Evolutionary conservation across 352 stramenopile genomes (phyloP), one percentile per base, ranked within the genome.

Genomic region (Pythium aristosporum): DNA sequence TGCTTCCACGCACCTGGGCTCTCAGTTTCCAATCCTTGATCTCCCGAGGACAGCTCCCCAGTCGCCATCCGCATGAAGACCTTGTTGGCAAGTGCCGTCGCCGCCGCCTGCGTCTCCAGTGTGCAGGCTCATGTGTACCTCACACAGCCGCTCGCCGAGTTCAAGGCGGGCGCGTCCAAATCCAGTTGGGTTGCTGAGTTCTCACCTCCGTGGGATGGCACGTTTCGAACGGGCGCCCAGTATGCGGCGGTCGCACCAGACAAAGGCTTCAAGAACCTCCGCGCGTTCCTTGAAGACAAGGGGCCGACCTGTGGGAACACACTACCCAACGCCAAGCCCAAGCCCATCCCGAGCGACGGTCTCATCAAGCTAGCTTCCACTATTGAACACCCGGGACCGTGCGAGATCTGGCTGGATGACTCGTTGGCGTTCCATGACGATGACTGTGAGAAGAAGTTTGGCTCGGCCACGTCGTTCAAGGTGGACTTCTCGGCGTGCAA

Each of bases 201-300:
- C 50, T 11, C 16, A 12, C 59, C 59, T 28, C 59, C 59, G 42
- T 66, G 59, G 59, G 28, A 25, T 28, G 59, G 59, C 50, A 52
- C 30, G 18, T 66, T 66, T 41, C 59, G 60, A 50, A 66, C 59
- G 6, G 59, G 59, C 30, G 49, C 59, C 4, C 49, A 66, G 50
- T 66, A 66, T 32, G 59, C 59, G 28, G 59, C 59, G 18, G 59
- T 28, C 39, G 59, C 59, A 2, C 8, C 8, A 1, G 49, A 5
- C 16, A 65, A 58, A 50, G 58, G 58, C 25, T 46, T 37, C 49
- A 53, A 53, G 41, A 54, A 55, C 21, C 61, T 73, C 3, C 50
- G 62, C n/a, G 43, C 57, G 52, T 70, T 69, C 44, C 46, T 73
- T 16, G 59, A 73, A n/a, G 51, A 67, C 59, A 65, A 67, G 23